Conservation (phyloP, 257 asterid genomes). For the Solanum sparsipilum region DNA sequence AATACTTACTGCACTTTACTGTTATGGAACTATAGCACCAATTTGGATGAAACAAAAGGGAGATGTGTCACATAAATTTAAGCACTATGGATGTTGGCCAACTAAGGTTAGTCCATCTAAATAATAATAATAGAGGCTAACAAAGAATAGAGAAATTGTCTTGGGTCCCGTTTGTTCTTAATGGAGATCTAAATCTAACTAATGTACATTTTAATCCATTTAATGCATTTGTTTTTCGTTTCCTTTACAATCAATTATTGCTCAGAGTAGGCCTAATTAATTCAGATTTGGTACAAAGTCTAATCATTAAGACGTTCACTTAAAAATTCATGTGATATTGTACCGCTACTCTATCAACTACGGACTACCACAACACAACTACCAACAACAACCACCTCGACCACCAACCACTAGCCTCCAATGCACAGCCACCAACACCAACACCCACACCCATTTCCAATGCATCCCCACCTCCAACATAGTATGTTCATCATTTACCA, state of each 20-base stretch:
- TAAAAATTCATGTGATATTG: not conserved
- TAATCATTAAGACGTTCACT: not conserved
- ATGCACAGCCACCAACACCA: not conserved
- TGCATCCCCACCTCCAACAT: not conserved
- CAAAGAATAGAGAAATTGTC: not conserved
- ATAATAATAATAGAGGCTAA: not conserved
- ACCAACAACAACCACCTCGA: not conserved
- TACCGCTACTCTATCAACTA: not conserved
- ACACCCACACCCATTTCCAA: not conserved
- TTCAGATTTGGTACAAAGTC: not conserved
- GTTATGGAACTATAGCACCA: not conserved
- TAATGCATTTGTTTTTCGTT: not conserved
- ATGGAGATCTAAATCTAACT: not conserved
- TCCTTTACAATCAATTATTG: not conserved
- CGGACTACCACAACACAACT: not conserved
- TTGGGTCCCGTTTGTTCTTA: not conserved
- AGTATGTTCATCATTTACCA: not conserved
- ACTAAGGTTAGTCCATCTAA: not conserved
- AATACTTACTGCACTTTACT: not conserved
- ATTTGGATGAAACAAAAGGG: not conserved
- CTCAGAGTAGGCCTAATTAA: not conserved
- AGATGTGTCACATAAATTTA: not conserved
- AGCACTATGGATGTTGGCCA: not conserved
- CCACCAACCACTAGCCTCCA: not conserved
- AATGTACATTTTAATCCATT: not conserved